Percentiles rank a stretch among this genome's conserved stretches.
Evolutionary conservation across 78 protist species (phyloP).

Genomic region (Dictyostelium firmibasis): DNA sequence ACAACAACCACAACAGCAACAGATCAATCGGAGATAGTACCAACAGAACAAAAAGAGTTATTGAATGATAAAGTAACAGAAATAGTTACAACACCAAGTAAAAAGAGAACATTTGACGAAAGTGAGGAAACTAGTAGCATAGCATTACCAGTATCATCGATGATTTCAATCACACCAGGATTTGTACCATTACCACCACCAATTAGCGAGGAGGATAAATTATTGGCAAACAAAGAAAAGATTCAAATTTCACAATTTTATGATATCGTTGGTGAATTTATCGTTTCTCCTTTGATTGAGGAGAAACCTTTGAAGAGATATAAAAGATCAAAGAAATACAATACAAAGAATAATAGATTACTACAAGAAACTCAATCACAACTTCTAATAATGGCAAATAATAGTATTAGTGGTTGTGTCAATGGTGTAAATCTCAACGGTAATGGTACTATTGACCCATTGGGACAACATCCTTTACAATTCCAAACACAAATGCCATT

Average conservation of each 20-base stretch:
- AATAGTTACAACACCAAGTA: neutral
- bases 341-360: neutral
- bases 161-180: neutral
- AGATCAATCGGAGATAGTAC: neutral
- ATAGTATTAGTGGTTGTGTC: neutral
- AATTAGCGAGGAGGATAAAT: neutral
- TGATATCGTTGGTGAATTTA: slow-evolving; percentile 1
- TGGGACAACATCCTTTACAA: neutral
- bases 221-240: neutral
- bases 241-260: neutral
- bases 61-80: neutral
- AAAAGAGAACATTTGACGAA: neutral
- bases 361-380: neutral
- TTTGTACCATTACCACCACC: neutral
- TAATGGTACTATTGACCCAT: neutral
- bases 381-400: neutral
- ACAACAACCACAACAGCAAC: neutral
- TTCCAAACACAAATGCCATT: neutral
- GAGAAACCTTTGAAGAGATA: slow-evolving; percentile 5
- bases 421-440: neutral
- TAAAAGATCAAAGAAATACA: slow-evolving; percentile 1
- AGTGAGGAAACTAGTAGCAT: neutral
- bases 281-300: neutral
- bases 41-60: neutral
- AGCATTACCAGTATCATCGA: neutral